These are phyloP conservation scores for Pascua sp. DNA, from an alignment of 1,284 basidiomycete species.

Conservation along the genomic window DNA sequence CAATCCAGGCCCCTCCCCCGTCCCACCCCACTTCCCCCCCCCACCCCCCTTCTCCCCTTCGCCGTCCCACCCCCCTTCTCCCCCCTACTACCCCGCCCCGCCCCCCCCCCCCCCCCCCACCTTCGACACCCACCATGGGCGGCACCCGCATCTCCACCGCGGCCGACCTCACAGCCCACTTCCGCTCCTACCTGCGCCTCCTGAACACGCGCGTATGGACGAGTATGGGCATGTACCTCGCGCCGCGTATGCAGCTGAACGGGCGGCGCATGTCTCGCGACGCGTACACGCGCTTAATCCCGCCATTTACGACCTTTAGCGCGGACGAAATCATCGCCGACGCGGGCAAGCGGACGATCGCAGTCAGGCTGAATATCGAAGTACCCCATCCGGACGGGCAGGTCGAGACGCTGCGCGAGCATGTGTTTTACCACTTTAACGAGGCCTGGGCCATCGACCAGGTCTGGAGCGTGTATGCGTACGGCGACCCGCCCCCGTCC, in stretches of 20 bases:
- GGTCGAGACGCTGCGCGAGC: slow-evolving; percentile 3
- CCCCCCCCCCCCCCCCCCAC: too few species aligned
- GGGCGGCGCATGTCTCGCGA: background rate
- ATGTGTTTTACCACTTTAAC: slow-evolving; percentile 18
- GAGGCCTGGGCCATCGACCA: slow-evolving; percentile 14
- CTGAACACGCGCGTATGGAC: slow-evolving; percentile 9
- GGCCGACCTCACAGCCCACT: slow-evolving; percentile 13
- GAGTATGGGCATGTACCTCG: slow-evolving; percentile 2
- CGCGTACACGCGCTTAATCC: background rate
- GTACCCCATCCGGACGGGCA: background rate
- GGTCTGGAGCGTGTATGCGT: slow-evolving; percentile 8
- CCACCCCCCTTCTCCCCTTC: too few species aligned
- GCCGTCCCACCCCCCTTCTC: too few species aligned
- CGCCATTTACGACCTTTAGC: slow-evolving; percentile 1
- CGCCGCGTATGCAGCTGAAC: slow-evolving; percentile 1
- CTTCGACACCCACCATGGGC: too few species aligned
- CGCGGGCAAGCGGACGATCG: slow-evolving; percentile 9
- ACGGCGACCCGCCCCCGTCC: background rate
- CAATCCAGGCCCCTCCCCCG: too few species aligned
- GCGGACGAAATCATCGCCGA: slow-evolving; percentile 11
- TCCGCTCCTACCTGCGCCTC: slow-evolving; percentile 9
- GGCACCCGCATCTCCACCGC: background rate
- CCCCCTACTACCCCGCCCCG: too few species aligned
- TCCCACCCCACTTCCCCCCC: too few species aligned
- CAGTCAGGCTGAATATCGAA: slow-evolving; percentile 12